phyloP scores from a whole-genome alignment of 2,329 filamentous ascomycete species.

The Fusarium sp. region DNA sequence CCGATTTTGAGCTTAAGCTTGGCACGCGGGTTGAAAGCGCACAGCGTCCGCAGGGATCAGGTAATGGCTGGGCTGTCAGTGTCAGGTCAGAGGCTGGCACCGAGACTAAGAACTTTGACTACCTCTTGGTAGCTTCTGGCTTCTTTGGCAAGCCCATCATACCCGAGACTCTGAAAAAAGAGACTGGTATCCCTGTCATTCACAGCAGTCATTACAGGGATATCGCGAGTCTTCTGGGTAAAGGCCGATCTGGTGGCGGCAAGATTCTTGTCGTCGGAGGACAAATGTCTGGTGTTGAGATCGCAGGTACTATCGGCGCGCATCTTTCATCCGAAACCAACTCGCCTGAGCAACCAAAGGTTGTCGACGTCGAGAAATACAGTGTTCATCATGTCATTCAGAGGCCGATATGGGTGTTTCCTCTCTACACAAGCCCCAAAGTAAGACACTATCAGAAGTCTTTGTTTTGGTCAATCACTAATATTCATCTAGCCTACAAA shows the following conservation, averaged over 20 bases:
- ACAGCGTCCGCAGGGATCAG: slow-evolving; percentile 49
- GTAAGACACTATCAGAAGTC: slow-evolving; percentile 46
- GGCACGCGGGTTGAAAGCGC: slow-evolving; percentile 59
- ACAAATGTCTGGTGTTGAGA: slow-evolving; percentile 85
- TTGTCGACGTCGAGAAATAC: slow-evolving; percentile 61
- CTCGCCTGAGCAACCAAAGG: slow-evolving; percentile 57
- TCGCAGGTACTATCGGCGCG: slow-evolving; percentile 76
- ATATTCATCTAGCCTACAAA: slow-evolving; percentile 52
- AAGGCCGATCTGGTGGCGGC: slow-evolving; percentile 54
- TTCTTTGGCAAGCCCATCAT: slow-evolving; percentile 75
- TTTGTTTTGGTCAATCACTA: neutral
- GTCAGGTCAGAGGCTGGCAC: slow-evolving; percentile 51
- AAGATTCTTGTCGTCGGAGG: slow-evolving; percentile 82
- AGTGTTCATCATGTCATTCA: slow-evolving; percentile 76
- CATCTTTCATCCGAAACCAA: slow-evolving; percentile 74
- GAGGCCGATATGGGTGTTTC: slow-evolving; percentile 78
- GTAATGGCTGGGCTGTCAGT: slow-evolving; percentile 57
- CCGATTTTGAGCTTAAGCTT: slow-evolving; percentile 59
- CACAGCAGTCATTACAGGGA: slow-evolving; percentile 77
- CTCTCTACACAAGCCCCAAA: slow-evolving; percentile 65
- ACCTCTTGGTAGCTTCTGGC: slow-evolving; percentile 77
- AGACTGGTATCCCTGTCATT: slow-evolving; percentile 61
- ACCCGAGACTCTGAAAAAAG: slow-evolving; percentile 56
- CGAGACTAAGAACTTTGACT: slow-evolving; percentile 70
- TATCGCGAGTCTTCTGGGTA: slow-evolving; percentile 60